Evolutionary conservation across 306 rosid genomes (phyloP), one percentile per base, ranked within the genome.

Genomic region (Glycine latifolia): DNA sequence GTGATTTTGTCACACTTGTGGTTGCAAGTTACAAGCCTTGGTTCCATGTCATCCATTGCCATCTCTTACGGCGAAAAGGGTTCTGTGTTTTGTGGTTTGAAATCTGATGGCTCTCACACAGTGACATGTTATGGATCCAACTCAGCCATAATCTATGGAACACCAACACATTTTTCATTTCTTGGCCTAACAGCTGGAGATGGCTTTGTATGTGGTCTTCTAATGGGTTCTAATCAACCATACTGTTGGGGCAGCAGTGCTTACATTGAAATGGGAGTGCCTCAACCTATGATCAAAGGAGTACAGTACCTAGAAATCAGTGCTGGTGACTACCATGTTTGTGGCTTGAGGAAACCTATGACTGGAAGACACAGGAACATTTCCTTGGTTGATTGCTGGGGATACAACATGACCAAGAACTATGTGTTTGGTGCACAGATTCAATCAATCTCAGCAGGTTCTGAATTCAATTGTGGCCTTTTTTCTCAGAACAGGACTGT

Each of bases 321-420:
- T 88, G 99, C 99, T 14, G 99, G 99, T 5, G 99, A 93, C 88
- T 86, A 95, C 83, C 99, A 95, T 82, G 82, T 93, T 46, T 95
- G 98, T 87, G 99, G 96, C 49, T 77, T 83, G 79, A 77, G 86
- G 74, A 83, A 83, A 43, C 86, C 86, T 17, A 61, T 83, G 10
- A 83, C 75, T 50, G 98, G 97, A 62, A 85, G 88, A 58, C 83
- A 8, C 33, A 90, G 97, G 69, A 89, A 86, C 31, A 26, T 56
- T 31, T 90, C 97, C 55, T 87, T 88, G 70, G 89, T 95, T 10
- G 99, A 95, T 88, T 95, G 99, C 60, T 95, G 99, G 98, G 99
- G 99, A 16, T 95, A 95, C 77, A 91, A 95, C 89, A 93, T 95
- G 97, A 93, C 99, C 1, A 88, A 74, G 26, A 95, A 84, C 86